phyloP scores from a whole-genome alignment of 2,329 filamentous ascomycete genomes.

The Cordyceps pruinosa region DNA sequence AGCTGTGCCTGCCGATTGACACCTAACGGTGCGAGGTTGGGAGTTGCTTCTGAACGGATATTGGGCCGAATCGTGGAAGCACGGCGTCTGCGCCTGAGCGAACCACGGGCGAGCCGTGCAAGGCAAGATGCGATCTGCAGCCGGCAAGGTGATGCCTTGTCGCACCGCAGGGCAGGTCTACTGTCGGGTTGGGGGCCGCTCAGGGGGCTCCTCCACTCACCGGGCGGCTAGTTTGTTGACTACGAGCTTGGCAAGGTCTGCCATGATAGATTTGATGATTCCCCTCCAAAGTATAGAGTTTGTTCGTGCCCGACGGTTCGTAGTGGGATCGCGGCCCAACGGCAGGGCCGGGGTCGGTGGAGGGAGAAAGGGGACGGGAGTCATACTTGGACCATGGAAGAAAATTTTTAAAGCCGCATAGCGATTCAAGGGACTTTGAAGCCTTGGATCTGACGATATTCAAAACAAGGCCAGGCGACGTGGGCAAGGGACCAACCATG shows the following conservation, averaged over 20 bases:
- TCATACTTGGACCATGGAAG: neutral
- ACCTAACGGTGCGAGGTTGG: neutral
- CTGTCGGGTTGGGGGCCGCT: neutral
- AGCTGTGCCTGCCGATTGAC: neutral
- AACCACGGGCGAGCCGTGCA: neutral
- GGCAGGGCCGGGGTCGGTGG: neutral
- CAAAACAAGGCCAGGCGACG: slow-evolving; percentile 6
- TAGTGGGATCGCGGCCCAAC: neutral
- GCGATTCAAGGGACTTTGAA: neutral
- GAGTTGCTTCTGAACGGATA: neutral
- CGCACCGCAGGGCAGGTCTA: neutral
- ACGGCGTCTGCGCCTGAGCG: neutral
- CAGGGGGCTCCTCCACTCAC: neutral
- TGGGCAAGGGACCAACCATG: slow-evolving; percentile 6
- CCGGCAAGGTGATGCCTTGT: neutral
- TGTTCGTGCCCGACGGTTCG: neutral
- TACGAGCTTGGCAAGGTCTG: neutral
- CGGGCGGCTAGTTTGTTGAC: neutral
- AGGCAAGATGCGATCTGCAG: neutral
- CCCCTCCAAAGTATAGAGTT: neutral
- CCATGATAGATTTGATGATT: neutral
- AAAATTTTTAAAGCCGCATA: neutral
- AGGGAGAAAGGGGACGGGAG: neutral
- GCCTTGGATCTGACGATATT: neutral
- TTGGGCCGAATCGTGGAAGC: neutral